Percentiles rank a stretch among this genome's conserved stretches.
phyloP scores from a whole-genome alignment of 2,329 filamentous ascomycete species.

The Pseudogymnoascus sp. region DNA sequence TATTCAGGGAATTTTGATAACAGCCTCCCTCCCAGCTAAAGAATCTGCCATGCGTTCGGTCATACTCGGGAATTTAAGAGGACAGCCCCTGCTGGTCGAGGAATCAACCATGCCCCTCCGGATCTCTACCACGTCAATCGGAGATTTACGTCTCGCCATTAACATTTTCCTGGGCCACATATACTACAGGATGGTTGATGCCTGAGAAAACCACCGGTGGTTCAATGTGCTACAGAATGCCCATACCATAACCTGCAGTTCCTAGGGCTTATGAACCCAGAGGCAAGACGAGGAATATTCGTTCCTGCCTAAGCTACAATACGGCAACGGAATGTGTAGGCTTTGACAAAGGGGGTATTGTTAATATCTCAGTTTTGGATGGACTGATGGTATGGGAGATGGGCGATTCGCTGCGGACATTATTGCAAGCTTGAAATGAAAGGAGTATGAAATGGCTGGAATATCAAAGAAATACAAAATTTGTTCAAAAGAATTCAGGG shows the following conservation, averaged over 20 bases:
- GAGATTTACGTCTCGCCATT: not conserved
- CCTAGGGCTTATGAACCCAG: not conserved
- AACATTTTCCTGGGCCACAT: not conserved
- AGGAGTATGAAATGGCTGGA: not conserved
- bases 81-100: not conserved
- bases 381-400: not conserved
- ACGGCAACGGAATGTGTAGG: not conserved
- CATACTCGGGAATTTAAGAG: not conserved
- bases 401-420: not conserved
- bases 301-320: not conserved
- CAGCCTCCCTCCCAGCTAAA: not conserved
- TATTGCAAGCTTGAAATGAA: not conserved
- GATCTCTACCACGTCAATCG: not conserved
- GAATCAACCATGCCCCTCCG: not conserved
- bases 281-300: not conserved
- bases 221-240: not conserved
- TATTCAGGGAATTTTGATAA: slow-evolving; percentile 37
- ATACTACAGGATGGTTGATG: not conserved
- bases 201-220: not conserved
- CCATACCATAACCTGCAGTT: not conserved
- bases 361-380: not conserved
- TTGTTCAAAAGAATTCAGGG: not conserved
- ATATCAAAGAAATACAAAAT: not conserved
- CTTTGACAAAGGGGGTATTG: not conserved
- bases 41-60: not conserved